phyloP scores from a whole-genome alignment of 768 basidiomycete genomes.

The Lactarius sp. region DNA sequence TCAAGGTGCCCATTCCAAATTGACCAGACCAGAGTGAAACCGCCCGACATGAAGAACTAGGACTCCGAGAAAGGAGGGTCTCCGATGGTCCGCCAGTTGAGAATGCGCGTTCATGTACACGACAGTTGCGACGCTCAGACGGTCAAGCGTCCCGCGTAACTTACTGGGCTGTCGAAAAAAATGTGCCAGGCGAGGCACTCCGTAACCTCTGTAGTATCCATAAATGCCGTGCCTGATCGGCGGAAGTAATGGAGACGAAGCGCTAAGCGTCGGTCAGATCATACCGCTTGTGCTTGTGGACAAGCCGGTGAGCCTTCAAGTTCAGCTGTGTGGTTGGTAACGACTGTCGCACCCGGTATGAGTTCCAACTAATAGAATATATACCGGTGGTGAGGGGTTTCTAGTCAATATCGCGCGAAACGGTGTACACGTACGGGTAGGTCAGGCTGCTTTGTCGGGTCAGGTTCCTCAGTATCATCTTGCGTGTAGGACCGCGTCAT shows the following conservation, averaged over 20 bases:
- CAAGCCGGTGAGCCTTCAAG: background rate
- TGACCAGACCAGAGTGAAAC: background rate
- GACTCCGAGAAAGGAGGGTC: too few species aligned
- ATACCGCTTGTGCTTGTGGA: background rate
- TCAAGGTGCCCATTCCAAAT: background rate
- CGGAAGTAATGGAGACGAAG: background rate
- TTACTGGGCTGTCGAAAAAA: too few species aligned
- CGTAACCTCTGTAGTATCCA: too few species aligned
- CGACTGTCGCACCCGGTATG: background rate
- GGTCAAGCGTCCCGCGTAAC: too few species aligned
- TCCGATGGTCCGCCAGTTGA: background rate
- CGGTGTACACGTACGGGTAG: background rate
- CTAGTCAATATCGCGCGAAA: background rate
- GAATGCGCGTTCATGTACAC: background rate
- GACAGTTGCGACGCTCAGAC: background rate
- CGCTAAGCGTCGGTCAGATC: background rate
- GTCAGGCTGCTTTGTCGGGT: background rate
- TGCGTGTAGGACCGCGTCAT: background rate
- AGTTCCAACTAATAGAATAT: background rate
- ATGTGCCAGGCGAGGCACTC: too few species aligned
- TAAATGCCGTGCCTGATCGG: too few species aligned
- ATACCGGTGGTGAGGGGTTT: background rate
- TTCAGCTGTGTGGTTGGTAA: background rate
- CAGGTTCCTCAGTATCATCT: background rate
- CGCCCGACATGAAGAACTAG: too few species aligned